These are phyloP conservation scores for Exophiala dermatitidis DNA, from an alignment of 2,329 filamentous ascomycete genomes.

Conservation along the genomic window DNA sequence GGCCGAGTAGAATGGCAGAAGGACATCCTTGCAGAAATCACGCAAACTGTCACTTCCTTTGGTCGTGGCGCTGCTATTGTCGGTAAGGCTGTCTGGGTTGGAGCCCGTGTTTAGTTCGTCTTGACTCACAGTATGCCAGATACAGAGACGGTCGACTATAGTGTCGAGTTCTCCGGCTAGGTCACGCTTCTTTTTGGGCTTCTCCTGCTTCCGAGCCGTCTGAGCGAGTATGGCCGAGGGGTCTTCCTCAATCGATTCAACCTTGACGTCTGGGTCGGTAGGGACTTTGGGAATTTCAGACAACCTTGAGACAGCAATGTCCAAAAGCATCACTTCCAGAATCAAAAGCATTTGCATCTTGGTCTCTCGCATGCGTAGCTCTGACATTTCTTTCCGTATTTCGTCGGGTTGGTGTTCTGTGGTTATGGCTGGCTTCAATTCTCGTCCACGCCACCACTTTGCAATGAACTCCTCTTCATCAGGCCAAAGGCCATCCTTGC, in stretches of 20 bases:
- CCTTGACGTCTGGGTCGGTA: slow-evolving; percentile 37
- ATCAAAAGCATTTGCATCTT: slow-evolving; percentile 46
- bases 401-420: slow-evolving; percentile 3
- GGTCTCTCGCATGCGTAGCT: slow-evolving; percentile 43
- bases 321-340: slow-evolving; percentile 42
- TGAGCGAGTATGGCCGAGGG: slow-evolving; percentile 15
- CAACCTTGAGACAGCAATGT: slow-evolving; percentile 24
- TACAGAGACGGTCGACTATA: slow-evolving; percentile 44
- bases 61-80: slow-evolving; percentile 12
- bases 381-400: slow-evolving; percentile 36
- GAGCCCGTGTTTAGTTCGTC: slow-evolving; percentile 33
- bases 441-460: slow-evolving; percentile 42
- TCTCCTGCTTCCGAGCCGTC: slow-evolving; percentile 16
- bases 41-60: slow-evolving; percentile 40
- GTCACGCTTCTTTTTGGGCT: slow-evolving; percentile 37
- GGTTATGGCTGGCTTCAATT: slow-evolving; percentile 13
- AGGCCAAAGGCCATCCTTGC: slow-evolving; percentile 43
- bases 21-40: slow-evolving; percentile 46
- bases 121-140: slow-evolving; percentile 44
- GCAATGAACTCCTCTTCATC: slow-evolving; percentile 38
- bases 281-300: slow-evolving; percentile 29
- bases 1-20: slow-evolving; percentile 44
- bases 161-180: slow-evolving; percentile 41
- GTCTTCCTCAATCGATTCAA: slow-evolving; percentile 29
- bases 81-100: slow-evolving; percentile 9